These are phyloP conservation scores for Neospermospora avenae DNA, from an alignment of 2,329 filamentous ascomycete genomes.

Conservation along the genomic window DNA sequence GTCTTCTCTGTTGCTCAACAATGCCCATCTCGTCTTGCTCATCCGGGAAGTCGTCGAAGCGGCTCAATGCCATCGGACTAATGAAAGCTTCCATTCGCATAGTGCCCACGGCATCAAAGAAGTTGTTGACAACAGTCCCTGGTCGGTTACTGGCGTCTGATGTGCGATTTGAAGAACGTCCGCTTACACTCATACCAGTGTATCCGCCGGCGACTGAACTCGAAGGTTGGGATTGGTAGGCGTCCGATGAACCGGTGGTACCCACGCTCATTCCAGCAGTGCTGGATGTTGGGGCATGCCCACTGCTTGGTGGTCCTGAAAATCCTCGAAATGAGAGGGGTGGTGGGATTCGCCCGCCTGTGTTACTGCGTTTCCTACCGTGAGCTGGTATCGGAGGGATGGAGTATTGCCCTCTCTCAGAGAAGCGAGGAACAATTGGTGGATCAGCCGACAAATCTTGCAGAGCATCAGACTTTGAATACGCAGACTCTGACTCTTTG, in stretches of 20 bases:
- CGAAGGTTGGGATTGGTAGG: conserved; percentile 53
- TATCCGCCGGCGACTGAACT: conserved; percentile 37
- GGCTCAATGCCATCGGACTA: conserved; percentile 48
- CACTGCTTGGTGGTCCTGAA: conserved; percentile 38
- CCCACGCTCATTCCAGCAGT: conserved; percentile 54
- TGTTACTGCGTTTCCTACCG: conserved; percentile 85
- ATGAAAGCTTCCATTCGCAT: conserved; percentile 98
- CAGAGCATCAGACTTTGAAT: conserved; percentile 19
- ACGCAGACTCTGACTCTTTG: conserved; percentile 28
- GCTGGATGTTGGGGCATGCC: conserved; percentile 46
- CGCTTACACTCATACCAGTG: conserved; percentile 44
- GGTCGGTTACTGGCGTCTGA: conserved; percentile 33
- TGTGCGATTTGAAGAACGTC: conserved; percentile 34
- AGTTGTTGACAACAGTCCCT: conserved; percentile 41
- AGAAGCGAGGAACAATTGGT: conserved; percentile 68
- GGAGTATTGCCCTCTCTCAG: conserved; percentile 45
- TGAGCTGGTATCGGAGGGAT: conserved; percentile 47
- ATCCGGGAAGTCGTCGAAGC: conserved; percentile 33
- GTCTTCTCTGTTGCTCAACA: conserved; percentile 26
- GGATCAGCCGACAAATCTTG: conserved; percentile 61
- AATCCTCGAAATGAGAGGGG: conserved; percentile 77
- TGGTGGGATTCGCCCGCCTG: conserved; percentile 69
- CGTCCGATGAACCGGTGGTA: conserved; percentile 59
- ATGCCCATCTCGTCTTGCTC: conserved; percentile 35
- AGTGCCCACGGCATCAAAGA: conserved; percentile 86